Evolutionary conservation across 2,329 filamentous ascomycete genomes (phyloP), one percentile per base, ranked within the genome.

Genomic region (Ophiostoma angusticollis): DNA sequence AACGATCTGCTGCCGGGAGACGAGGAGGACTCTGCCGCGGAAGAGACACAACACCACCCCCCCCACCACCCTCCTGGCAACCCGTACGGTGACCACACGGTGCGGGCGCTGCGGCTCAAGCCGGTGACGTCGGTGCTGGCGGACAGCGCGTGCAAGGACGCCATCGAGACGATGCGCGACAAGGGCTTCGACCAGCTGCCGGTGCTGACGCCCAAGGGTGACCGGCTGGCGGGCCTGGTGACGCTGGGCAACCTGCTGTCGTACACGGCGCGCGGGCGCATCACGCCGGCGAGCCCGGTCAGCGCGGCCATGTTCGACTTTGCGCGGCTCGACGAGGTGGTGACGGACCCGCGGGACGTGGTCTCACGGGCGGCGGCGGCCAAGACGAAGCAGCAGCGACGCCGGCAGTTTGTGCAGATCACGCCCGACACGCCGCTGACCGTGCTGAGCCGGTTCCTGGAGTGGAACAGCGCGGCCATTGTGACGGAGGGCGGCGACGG

Each of bases 101-200:
- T 98, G 51, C 73, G 77, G 29, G 74, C 80, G 23, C 77, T 98
- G 13, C 78, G 89, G 45, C 70, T 98, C 43, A 98, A 95, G 65
- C 91, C 91, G 25, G 83, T 98, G 42, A 93, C 86, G 19, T 93
- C 87, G 8, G 74, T 98, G 39, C 65, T 78, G 18, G 70, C 78
- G 21, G 70, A 70, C 38, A 79, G 79, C 23, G 61, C 74, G 3
- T 93, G 87, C 62, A 73, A 83, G 46, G 83, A 89, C 49, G 91
- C 93, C 38, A 86, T 96, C 48, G 91, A 98, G 65, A 87, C 84
- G 45, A 96, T 98, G 91, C 84, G 89, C 50, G 91, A 98, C 55
- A 93, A 91, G 65, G 85, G 86, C 46, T 98, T 95, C 58, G 93
- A 98, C 56, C 93, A 98, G 63, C 80, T 98, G 30, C 91, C 91